These are phyloP conservation scores for Phoma sp. DNA, from an alignment of 2,329 filamentous ascomycete species.

Conservation along the genomic window DNA sequence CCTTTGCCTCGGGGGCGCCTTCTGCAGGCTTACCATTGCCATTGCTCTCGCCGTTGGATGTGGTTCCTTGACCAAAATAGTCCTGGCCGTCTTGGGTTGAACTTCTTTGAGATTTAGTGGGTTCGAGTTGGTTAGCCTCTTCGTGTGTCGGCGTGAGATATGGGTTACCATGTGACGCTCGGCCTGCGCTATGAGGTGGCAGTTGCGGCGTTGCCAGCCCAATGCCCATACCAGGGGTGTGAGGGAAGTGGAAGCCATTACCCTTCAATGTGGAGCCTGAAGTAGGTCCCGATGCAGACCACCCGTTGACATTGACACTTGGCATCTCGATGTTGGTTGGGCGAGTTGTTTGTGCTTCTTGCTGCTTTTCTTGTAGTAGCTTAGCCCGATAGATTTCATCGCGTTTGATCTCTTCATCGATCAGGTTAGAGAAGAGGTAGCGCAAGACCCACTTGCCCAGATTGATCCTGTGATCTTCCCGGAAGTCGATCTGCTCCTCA, in stretches of 20 bases:
- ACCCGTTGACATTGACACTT: conserved; percentile 52
- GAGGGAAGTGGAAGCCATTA: conserved; percentile 65
- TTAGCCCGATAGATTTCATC: conserved; percentile 76
- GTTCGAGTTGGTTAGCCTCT: conserved; percentile 58
- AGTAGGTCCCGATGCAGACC: conserved; percentile 51
- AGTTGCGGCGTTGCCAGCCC: conserved; percentile 72
- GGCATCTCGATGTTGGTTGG: conserved; percentile 68
- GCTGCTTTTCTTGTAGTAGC: conserved; percentile 69
- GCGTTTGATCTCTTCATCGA: conserved; percentile 86
- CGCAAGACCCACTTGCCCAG: conserved; percentile 95
- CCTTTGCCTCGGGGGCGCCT: conserved; percentile 33
- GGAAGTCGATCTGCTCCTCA: conserved; percentile 77
- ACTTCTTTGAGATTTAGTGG: conserved; percentile 61
- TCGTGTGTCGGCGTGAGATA: conserved; percentile 49
- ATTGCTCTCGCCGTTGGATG: conserved; percentile 28
- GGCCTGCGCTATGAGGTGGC: conserved; percentile 45
- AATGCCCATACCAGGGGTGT: conserved; percentile 79
- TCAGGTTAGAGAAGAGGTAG: conserved; percentile 86
- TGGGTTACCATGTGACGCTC: conserved; percentile 44
- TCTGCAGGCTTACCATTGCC: conserved; percentile 39
- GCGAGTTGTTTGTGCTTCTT: conserved; percentile 62
- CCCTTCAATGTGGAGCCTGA: conserved; percentile 61
- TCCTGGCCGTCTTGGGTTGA: conserved; percentile 65
- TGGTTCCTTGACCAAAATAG: conserved; percentile 64
- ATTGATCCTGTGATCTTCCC: conserved; percentile 95